Base-by-base conservation (phyloP, 305 asterid genomes). In the Fraxinus nigra region DNA sequence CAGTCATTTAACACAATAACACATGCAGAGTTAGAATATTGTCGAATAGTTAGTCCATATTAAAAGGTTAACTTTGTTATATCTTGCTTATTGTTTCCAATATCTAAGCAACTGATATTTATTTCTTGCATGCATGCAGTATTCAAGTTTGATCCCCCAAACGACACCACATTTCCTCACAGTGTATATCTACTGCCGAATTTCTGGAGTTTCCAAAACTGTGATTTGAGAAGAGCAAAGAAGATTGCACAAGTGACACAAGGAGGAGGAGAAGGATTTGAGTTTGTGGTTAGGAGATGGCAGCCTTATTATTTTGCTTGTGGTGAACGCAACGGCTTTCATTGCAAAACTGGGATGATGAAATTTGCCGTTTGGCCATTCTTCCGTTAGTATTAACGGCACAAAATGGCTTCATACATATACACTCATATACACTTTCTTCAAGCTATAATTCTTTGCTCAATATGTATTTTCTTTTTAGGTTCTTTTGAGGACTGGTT, bases 81-180 rank as follows among this genome's bases (percentile, higher is more conserved):
- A 43, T 11, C 54, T 43, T 46, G 5, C 1, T 46, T 46, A 3
- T 46, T 46, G 54, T 43, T 43, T 43, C 54, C n/a, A 43, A 43
- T 3, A 11, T 11, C 54, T 43, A 43, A 11, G 14, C 16, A 3
- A 46, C 11, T 30, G 26, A 51, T 11, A 5, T 8, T 72, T 7
- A 37, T 75, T 54, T 5, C 10, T 7, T 80, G 83, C 28, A 7
- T 26, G 3, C 0, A 0, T 77, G 80, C 83, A 90, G 93, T 92
- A 77, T 93, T 93, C 91, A 93, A 87, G 75, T 93, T 86, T 46
- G 95, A 91, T 82, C 88, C 94, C 0, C 95, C 97, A 72, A 93
- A 85, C 46, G 85, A 73, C 6, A 88, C 93, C 0, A 88, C 93
- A n/a, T 84, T 79, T 73, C 90, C 92, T 0, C 97, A 92, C 84